Evolutionary conservation across 176 grass and related monocot genomes (phyloP).

Genomic region (Triticum monococcum): DNA sequence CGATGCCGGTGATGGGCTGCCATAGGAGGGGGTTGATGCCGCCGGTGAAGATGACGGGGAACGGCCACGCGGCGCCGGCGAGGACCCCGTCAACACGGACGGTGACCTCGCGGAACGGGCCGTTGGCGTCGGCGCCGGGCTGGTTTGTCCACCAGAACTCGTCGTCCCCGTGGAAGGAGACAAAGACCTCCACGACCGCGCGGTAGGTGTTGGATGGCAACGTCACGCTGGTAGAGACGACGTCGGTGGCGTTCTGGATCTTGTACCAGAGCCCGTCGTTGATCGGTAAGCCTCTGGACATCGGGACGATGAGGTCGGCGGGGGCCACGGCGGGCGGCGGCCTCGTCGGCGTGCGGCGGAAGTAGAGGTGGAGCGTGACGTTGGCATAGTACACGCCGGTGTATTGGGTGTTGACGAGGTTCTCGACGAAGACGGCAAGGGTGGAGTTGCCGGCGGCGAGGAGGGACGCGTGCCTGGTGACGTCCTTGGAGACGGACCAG

Average conservation of each 20-base stretch:
- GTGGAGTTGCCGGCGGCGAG: constrained; percentile 44
- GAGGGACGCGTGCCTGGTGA: constrained; percentile 54
- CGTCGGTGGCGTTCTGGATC: neutral
- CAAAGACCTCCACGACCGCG: neutral
- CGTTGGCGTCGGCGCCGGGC: constrained; percentile 25
- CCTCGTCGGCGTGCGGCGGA: neutral
- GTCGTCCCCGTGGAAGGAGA: neutral
- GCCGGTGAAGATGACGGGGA: neutral
- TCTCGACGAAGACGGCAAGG: constrained; percentile 60
- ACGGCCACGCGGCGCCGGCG: constrained; percentile 35
- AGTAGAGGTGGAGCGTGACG: constrained; percentile 52
- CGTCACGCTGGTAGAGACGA: neutral
- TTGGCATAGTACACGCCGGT: constrained; percentile 64
- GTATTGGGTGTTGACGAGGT: constrained; percentile 45
- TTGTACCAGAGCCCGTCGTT: neutral
- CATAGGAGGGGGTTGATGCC: neutral
- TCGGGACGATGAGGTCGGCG: neutral
- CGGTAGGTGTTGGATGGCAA: neutral
- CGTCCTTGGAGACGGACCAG: constrained; percentile 51
- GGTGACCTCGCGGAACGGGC: constrained; percentile 65
- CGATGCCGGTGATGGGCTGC: neutral
- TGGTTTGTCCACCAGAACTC: constrained; percentile 17
- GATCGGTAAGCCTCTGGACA: neutral
- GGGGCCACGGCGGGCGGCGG: neutral
- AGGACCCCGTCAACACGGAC: constrained; percentile 45